These are phyloP conservation scores for Persicaria maculosa DNA, from an alignment of 148 eudicot genomes.

Conservation along the genomic window DNA sequence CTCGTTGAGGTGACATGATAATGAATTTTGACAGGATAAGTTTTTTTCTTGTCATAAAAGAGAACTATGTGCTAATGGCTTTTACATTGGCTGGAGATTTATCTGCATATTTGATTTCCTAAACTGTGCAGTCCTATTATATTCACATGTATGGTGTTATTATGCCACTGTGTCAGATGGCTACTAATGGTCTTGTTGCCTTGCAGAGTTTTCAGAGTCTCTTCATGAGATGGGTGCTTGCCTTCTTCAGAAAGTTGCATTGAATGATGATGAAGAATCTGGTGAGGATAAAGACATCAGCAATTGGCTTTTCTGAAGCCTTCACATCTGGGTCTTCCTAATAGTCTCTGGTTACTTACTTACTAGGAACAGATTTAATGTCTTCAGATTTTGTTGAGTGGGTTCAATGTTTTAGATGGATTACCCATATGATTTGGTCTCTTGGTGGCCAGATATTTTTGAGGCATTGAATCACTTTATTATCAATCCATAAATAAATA, in stretches of 20 bases:
- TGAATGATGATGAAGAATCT: slow-evolving; percentile 91
- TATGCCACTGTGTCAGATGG: neutral
- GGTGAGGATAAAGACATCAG: slow-evolving; percentile 35
- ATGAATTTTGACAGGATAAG: neutral
- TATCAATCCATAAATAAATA: too few relatives aligned
- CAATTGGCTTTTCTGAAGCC: too few relatives aligned
- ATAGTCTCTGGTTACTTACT: too few relatives aligned
- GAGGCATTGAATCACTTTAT: too few relatives aligned
- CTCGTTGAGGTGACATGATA: neutral
- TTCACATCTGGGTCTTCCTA: too few relatives aligned
- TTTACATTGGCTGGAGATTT: neutral
- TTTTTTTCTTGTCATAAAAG: neutral
- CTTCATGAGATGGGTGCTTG: slow-evolving; percentile 87
- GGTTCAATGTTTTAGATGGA: too few relatives aligned
- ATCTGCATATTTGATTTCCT: neutral
- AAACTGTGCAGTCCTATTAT: neutral
- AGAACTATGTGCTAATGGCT: neutral
- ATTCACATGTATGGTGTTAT: neutral
- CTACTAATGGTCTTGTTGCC: neutral
- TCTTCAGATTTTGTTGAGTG: too few relatives aligned
- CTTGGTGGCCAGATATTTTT: too few relatives aligned
- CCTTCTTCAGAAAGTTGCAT: slow-evolving; percentile 87
- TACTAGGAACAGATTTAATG: too few relatives aligned
- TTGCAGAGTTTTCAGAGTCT: slow-evolving; percentile 92
- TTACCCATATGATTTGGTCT: too few relatives aligned